Evolutionary conservation across 345 rosid species (phyloP).

Genomic region (Brassica rapa): DNA sequence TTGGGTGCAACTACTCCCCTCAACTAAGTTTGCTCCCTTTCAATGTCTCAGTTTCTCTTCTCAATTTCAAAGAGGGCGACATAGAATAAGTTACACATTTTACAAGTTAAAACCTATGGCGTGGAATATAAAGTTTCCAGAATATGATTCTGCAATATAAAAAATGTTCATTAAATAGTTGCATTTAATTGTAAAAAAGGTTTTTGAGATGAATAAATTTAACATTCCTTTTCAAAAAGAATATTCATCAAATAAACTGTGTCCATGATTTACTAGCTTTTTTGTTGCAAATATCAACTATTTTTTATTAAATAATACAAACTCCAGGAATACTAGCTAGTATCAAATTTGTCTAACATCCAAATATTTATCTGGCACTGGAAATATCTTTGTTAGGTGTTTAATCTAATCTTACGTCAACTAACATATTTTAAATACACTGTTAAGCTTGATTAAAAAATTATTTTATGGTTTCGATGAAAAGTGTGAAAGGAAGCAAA

Average conservation of each 20-base stretch:
- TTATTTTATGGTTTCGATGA: background rate
- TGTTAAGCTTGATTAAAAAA: slow-evolving; percentile 26
- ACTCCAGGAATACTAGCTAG: background rate
- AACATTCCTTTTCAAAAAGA: too few relatives aligned
- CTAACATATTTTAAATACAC: background rate
- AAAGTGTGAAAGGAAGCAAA: slow-evolving; percentile 28
- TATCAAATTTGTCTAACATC: background rate
- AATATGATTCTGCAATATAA: background rate
- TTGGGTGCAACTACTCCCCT: slow-evolving; percentile 40
- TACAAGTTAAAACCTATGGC: background rate
- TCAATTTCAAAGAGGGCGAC: background rate
- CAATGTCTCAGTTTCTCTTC: slow-evolving; percentile 11
- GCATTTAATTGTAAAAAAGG: too few relatives aligned
- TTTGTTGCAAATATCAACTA: background rate
- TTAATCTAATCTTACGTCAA: slow-evolving; percentile 8
- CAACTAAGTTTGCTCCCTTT: slow-evolving; percentile 25
- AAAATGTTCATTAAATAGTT: too few relatives aligned
- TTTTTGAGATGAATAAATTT: too few relatives aligned
- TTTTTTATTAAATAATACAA: background rate
- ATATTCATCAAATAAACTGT: background rate
- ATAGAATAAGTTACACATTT: background rate
- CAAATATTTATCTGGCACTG: background rate
- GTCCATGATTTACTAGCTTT: background rate
- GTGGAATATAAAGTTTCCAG: background rate
- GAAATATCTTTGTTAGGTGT: slow-evolving; percentile 20